Evolutionary conservation across 257 asterid genomes (phyloP).

Genomic region (Rehmannia glutinosa): DNA sequence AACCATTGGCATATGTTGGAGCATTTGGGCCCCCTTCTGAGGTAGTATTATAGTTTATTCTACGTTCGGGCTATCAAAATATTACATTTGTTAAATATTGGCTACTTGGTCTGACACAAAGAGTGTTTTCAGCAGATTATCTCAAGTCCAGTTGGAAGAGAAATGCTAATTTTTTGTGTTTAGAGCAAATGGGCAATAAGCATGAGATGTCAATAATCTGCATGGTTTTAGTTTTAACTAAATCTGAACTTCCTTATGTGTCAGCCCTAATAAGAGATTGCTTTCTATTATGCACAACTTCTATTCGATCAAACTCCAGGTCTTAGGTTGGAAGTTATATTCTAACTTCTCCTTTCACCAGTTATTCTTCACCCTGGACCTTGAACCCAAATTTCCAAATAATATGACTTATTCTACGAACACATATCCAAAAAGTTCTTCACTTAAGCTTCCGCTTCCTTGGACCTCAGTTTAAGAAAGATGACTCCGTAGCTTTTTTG

Average conservation of each 20-base stretch:
- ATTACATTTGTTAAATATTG: background rate
- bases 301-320: background rate
- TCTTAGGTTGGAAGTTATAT: background rate
- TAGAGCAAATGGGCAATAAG: constrained; percentile 4
- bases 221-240: background rate
- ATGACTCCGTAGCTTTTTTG: too few relatives aligned
- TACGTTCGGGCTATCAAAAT: constrained; percentile 14
- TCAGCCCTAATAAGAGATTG: background rate
- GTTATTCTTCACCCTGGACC: constrained; percentile 2
- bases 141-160: constrained; percentile 35
- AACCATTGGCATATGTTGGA: constrained; percentile 52
- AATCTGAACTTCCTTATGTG: background rate
- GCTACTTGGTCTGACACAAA: background rate
- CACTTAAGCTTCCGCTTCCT: background rate
- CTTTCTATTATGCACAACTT: background rate
- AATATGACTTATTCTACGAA: too few relatives aligned
- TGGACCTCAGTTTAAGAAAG: background rate
- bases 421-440: background rate
- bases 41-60: constrained; percentile 37
- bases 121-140: constrained; percentile 5
- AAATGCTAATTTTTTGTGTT: background rate
- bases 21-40: constrained; percentile 49
- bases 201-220: background rate
- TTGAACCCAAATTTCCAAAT: background rate
- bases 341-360: background rate